These are phyloP conservation scores for Westerdykella ornata DNA, from an alignment of 2,329 filamentous ascomycete species.

Conservation along the genomic window DNA sequence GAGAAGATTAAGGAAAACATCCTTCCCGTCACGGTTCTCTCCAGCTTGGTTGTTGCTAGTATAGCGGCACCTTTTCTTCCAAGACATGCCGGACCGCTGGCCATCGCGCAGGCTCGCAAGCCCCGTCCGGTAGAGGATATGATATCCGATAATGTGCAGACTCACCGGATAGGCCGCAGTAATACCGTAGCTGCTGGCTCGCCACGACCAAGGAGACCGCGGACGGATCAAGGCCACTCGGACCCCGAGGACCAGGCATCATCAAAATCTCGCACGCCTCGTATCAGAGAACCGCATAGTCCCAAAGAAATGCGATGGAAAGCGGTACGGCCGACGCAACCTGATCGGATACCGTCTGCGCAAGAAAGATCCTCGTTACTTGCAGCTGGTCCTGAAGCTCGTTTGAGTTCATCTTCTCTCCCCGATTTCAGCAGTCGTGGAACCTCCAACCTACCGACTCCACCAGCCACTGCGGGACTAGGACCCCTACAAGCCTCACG, in stretches of 20 bases:
- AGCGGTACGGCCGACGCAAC: conserved; percentile 17
- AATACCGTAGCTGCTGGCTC: conserved; percentile 56
- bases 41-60: conserved; percentile 71
- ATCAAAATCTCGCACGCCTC: conserved; percentile 36
- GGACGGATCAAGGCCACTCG: conserved; percentile 30
- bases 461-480: conserved; percentile 38
- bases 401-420: conserved; percentile 61
- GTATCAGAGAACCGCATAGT: conserved; percentile 18
- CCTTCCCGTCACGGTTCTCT: conserved; percentile 70
- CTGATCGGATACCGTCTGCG: conserved; percentile 20
- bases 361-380: conserved; percentile 45
- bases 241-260: conserved; percentile 32
- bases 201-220: conserved; percentile 41
- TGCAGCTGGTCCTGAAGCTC: conserved; percentile 53
- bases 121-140: conserved; percentile 58
- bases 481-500: conserved; percentile 32
- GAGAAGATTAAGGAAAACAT: conserved; percentile 78
- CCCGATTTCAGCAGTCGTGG: conserved; percentile 54
- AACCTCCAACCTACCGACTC: conserved; percentile 35
- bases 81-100: conserved; percentile 71
- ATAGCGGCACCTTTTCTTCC: conserved; percentile 68
- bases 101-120: conserved; percentile 73
- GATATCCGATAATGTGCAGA: conserved; percentile 52
- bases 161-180: conserved; percentile 57
- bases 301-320: conserved; percentile 27